A percentile compares a stretch with the other conserved stretches of the same genome.
These are phyloP conservation scores for Talaromyces rugulosus DNA, from an alignment of 2,329 filamentous ascomycete genomes.

Conservation along the genomic window DNA sequence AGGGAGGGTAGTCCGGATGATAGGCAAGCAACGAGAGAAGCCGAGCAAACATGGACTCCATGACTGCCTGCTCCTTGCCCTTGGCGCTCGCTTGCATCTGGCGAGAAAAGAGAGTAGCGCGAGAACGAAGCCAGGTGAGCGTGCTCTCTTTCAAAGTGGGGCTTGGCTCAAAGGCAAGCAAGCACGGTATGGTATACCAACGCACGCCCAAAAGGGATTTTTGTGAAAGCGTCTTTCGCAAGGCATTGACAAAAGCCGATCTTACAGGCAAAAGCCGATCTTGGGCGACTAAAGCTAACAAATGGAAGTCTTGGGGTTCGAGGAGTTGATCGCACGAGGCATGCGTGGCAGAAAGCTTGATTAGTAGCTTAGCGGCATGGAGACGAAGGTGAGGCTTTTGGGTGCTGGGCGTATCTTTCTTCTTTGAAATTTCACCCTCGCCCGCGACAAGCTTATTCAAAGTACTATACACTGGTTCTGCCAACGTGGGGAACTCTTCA, in stretches of 20 bases:
- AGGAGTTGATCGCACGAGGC: conserved; percentile 70
- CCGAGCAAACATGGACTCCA: conserved; percentile 78
- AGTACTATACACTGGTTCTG: conserved; percentile 69
- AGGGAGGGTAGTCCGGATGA: conserved; percentile 73
- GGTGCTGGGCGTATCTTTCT: conserved; percentile 66
- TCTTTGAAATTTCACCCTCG: conserved; percentile 75
- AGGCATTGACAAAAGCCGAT: conserved; percentile 70
- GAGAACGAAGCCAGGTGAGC: conserved; percentile 83
- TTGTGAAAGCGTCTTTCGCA: conserved; percentile 65
- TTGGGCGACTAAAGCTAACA: conserved; percentile 74
- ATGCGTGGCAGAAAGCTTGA: conserved; percentile 79
- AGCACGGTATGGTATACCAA: conserved; percentile 86
- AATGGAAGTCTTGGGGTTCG: conserved; percentile 70
- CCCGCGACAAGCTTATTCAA: conserved; percentile 71
- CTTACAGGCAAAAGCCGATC: conserved; percentile 72
- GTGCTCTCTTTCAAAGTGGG: conserved; percentile 68
- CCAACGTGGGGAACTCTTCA: conserved; percentile 47
- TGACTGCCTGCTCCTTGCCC: conserved; percentile 52
- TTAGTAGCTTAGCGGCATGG: conserved; percentile 69
- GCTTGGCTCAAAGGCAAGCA: conserved; percentile 86
- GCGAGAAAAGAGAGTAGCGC: conserved; percentile 62
- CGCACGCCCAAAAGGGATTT: conserved; percentile 69
- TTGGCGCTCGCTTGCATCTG: conserved; percentile 34
- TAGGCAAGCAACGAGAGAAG: conserved; percentile 86
- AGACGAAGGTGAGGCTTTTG: conserved; percentile 81